Percentiles rank a stretch among this genome's conserved stretches.
Evolutionary conservation across 208 protist species (phyloP).

Genomic region (Trypanosoma vivax): DNA sequence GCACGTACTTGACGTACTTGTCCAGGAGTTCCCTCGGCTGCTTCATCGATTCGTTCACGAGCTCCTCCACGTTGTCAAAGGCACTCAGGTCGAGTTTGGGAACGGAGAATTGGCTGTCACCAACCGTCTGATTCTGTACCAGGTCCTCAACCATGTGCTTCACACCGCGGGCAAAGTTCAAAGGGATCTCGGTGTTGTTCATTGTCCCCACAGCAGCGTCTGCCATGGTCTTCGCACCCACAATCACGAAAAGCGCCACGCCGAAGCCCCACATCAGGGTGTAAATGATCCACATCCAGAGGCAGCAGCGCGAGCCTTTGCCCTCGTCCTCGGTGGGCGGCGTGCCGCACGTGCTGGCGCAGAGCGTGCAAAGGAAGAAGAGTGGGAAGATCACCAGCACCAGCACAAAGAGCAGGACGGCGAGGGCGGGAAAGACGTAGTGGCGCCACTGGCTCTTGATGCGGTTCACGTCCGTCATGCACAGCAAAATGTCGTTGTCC

Average conservation of each 20-base stretch:
- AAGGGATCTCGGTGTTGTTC: not conserved
- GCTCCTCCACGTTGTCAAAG: not conserved
- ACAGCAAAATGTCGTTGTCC: slow-evolving; percentile 51
- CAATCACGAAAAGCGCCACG: slow-evolving; percentile 55
- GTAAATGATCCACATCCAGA: slow-evolving; percentile 69
- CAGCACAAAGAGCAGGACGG: slow-evolving; percentile 45
- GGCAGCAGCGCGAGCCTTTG: slow-evolving; percentile 24
- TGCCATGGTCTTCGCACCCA: slow-evolving; percentile 22
- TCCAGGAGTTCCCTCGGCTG: not conserved
- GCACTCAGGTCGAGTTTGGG: too few relatives aligned
- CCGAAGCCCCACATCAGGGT: slow-evolving; percentile 40
- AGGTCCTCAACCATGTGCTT: too few relatives aligned
- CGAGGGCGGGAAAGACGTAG: slow-evolving; percentile 50
- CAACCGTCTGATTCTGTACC: too few relatives aligned
- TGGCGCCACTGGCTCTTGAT: slow-evolving; percentile 46
- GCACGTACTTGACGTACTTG: slow-evolving; percentile 1
- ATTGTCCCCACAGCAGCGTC: not conserved
- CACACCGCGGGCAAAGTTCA: slow-evolving; percentile 15
- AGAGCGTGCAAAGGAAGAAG: slow-evolving; percentile 17
- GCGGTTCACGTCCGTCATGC: slow-evolving; percentile 38
- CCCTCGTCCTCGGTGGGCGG: slow-evolving; percentile 4
- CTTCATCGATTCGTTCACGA: not conserved
- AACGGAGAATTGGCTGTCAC: too few relatives aligned
- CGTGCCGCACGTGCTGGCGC: slow-evolving; percentile 37
- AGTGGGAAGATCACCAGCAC: slow-evolving; percentile 48